phyloP scores from a whole-genome alignment of 768 basidiomycete genomes.

The Leccinum broughii region DNA sequence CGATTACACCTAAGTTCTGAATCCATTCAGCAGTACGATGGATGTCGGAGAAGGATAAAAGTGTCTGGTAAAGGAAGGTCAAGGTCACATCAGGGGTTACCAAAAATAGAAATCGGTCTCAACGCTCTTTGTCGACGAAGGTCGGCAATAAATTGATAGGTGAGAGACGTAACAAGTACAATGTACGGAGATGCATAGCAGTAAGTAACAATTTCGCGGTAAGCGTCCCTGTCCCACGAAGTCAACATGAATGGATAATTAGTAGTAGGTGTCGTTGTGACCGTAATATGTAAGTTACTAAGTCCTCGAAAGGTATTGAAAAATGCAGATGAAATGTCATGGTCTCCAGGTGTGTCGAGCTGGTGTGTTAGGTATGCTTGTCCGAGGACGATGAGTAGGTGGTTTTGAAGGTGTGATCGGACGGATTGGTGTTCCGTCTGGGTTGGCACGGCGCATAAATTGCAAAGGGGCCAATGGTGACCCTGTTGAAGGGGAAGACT shows the following conservation, averaged over 20 bases:
- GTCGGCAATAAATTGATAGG: constrained; percentile 15
- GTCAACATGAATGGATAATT: constrained; percentile 34
- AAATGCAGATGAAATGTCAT: constrained; percentile 34
- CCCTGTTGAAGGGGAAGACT: constrained; percentile 59
- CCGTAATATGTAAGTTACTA: constrained; percentile 15
- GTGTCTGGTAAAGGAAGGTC: not conserved
- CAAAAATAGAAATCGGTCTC: constrained; percentile 14
- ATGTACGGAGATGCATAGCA: constrained; percentile 21
- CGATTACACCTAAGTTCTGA: constrained; percentile 76
- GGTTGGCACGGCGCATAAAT: constrained; percentile 79
- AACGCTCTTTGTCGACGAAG: not conserved
- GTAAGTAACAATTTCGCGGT: constrained; percentile 22
- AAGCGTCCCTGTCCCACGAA: constrained; percentile 29
- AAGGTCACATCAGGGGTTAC: constrained; percentile 1
- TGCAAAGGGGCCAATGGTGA: constrained; percentile 81
- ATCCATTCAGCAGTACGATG: constrained; percentile 50
- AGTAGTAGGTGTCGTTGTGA: constrained; percentile 19
- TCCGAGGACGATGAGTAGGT: constrained; percentile 44
- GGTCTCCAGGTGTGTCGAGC: constrained; percentile 67
- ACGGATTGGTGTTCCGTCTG: constrained; percentile 50
- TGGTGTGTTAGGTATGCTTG: constrained; percentile 45
- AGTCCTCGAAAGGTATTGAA: constrained; percentile 13
- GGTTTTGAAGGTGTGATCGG: constrained; percentile 69
- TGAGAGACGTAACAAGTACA: constrained; percentile 30
- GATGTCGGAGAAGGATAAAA: not conserved